Evolutionary conservation across 768 basidiomycete genomes (phyloP), one percentile per base, ranked within the genome.

Genomic region (Naganishia vaughanmartiniae): DNA sequence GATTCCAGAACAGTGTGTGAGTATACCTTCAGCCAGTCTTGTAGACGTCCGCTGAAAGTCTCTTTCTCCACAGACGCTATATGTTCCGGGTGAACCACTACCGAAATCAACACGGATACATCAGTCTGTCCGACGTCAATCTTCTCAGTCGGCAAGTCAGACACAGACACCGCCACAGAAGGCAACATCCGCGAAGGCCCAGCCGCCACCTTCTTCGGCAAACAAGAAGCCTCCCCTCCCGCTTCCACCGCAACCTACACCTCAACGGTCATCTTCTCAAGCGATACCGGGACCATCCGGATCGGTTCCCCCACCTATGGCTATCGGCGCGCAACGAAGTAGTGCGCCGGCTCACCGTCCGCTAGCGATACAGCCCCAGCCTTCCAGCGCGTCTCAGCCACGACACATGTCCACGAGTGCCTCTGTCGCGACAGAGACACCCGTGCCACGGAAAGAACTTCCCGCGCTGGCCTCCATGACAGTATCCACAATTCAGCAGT

Each of bases 1-100:
- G 68, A 78, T 81, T 4, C 80, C 80, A 12, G 80, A 81, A 55
- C 73, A 79, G 51, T 81, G 80, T 63, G 80, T 80, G 51, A 60
- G 76, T 73, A 34, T 31, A 4, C 26, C 28, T 33, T 24, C 24
- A 54, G 28, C 36, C 19, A 46, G 10, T 42, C 10, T 42, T 45
- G 19, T 21, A 19, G 4, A 36, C 46, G 19, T 7, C 36, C 10
- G 12, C 42, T 54, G 45, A 48, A 46, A 14, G 21, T 5, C n/a
- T 36, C 30, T 17, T 9, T n/a, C 12, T n/a, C 28, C 17, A 17
- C 46, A 63, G 56, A 67, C 65, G 21, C 80, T 78, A 10, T 79
- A 81, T 67, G 76, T 79, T 53, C 80, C 77, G 33, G 73, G 30
- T 48, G 78, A 33, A 72, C 78, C 30, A 73, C 76, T 54, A 63